Conservation (phyloP, 192 early-diverging fungal species). For the Coemansia sp. region DNA sequence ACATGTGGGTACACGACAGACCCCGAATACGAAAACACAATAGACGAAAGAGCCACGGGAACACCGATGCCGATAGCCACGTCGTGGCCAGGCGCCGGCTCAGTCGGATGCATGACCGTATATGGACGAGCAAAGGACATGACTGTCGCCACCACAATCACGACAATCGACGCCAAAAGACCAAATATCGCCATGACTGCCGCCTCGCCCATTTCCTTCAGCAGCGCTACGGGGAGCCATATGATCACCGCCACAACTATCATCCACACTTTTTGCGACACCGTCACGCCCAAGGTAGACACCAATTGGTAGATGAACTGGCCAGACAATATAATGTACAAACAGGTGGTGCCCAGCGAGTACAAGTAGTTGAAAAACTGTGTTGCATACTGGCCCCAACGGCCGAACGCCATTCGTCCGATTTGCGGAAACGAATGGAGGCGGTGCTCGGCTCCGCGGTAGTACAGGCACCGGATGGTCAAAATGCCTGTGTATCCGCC, state of each 20-base stretch:
- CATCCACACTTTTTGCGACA: constrained; percentile 59
- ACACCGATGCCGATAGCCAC: constrained; percentile 47
- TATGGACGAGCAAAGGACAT: constrained; percentile 49
- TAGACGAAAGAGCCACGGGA: constrained; percentile 66
- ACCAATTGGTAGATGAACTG: constrained; percentile 64
- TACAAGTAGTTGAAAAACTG: constrained; percentile 64
- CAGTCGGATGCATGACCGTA: constrained; percentile 33
- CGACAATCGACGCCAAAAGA: constrained; percentile 65
- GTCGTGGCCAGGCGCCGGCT: constrained; percentile 25
- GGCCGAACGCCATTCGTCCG: constrained; percentile 68
- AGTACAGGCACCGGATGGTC: constrained; percentile 74
- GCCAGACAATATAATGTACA: constrained; percentile 71
- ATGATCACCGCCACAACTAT: constrained; percentile 60
- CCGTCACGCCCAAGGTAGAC: constrained; percentile 38
- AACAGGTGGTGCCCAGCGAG: constrained; percentile 63
- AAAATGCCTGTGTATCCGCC: constrained; percentile 72
- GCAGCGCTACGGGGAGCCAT: constrained; percentile 64
- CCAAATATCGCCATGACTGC: constrained; percentile 69
- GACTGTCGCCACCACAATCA: constrained; percentile 63
- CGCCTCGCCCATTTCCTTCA: constrained; percentile 78
- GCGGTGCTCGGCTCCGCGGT: constrained; percentile 41
- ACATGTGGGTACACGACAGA: constrained; percentile 81
- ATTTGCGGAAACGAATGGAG: constrained; percentile 65
- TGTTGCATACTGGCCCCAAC: constrained; percentile 58
- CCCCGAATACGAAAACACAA: constrained; percentile 73